phyloP scores from a whole-genome alignment of 2,329 filamentous ascomycete genomes.

The Fusarium pseudoanthophilum region DNA sequence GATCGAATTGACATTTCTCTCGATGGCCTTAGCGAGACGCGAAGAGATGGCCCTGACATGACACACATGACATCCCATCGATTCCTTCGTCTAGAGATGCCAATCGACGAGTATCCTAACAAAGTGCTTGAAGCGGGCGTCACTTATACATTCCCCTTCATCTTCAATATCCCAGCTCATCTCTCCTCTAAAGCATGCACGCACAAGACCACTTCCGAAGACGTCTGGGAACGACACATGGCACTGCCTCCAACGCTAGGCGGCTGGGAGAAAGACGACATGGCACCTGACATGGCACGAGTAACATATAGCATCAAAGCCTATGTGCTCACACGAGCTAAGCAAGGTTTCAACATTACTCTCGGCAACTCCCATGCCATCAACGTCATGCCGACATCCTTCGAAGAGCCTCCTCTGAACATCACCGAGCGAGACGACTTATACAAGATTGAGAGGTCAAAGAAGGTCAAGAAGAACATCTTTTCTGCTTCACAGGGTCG shows the following conservation, averaged over 20 bases:
- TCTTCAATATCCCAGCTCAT: conserved; percentile 40
- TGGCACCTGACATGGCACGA: conserved; percentile 27
- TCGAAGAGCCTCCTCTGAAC: conserved; percentile 37
- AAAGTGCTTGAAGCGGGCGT: conserved; percentile 24
- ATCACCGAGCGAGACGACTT: conserved; percentile 33
- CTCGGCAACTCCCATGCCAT: conserved; percentile 24
- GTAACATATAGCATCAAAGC: conserved; percentile 34
- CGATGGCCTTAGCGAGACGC: conserved; percentile 30
- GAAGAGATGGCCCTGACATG: conserved; percentile 36
- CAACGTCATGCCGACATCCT: conserved; percentile 36
- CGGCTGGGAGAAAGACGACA: conserved; percentile 38
- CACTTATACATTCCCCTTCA: conserved; percentile 37
- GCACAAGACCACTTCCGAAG: conserved; percentile 15
- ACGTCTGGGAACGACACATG: conserved; percentile 32
- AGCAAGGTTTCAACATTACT: conserved; percentile 1
- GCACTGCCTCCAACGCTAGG: conserved; percentile 34
- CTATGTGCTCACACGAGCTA: conserved; percentile 8
- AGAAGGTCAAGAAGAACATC: conserved; percentile 38
- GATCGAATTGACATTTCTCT: conserved; percentile 32
- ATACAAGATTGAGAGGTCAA: conserved; percentile 26
- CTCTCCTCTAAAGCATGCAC: conserved; percentile 32
- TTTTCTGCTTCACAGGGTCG: conserved; percentile 31
- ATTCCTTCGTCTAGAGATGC: conserved; percentile 41
- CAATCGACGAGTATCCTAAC: conserved; percentile 29
- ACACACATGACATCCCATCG: conserved; percentile 34